Evolutionary conservation across 257 asterid genomes (phyloP), one percentile per base, ranked within the genome.

Genomic region (Solanum raphanifolium): DNA sequence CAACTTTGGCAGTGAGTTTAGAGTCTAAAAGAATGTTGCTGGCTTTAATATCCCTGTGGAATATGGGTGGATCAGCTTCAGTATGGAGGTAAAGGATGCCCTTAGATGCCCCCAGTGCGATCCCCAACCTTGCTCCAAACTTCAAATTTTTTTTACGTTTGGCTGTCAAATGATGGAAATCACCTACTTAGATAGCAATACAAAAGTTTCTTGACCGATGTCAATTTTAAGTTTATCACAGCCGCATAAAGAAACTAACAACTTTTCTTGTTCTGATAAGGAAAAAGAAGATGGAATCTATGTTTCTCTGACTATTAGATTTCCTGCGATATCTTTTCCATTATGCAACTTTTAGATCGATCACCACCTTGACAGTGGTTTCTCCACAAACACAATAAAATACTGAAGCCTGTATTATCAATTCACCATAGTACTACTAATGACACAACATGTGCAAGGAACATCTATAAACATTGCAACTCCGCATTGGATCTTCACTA

Each of bases 31-130:
- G 93, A 88, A 95, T 96, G 91, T 96, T 96, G 62, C 94, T 96
- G 74, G 99, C 97, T 90, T 96, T 96, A 87, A 96, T 92, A 88
- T 96, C 99, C 31, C 99, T 95, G 87, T 96, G 98, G 87, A 95
- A 93, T 88, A 96, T 94, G 3, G 99, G 99, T 27, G 98, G 98
- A 86, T 96, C 86, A 29, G 98, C 99, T 93, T 96, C 98, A 1
- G 98, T 93, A 69, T 96, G 99, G 86, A 96, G 99, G 93, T 96
- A 94, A n/a, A 95, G 95, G 87, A 96, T 91, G 86, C 98, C 98
- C 89, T 95, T 95, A 6, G 99, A 92, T 79, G 99, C 93, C 74
- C 94, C 97, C 78, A 95, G 62, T 10, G 98, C 98, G 32, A 96
- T 91, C 29, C 90, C 94, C 91, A 96, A 83, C 88, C 98, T 93